phyloP scores from a whole-genome alignment of 495 filamentous ascomycete genomes.

The Daldinia grandis region DNA sequence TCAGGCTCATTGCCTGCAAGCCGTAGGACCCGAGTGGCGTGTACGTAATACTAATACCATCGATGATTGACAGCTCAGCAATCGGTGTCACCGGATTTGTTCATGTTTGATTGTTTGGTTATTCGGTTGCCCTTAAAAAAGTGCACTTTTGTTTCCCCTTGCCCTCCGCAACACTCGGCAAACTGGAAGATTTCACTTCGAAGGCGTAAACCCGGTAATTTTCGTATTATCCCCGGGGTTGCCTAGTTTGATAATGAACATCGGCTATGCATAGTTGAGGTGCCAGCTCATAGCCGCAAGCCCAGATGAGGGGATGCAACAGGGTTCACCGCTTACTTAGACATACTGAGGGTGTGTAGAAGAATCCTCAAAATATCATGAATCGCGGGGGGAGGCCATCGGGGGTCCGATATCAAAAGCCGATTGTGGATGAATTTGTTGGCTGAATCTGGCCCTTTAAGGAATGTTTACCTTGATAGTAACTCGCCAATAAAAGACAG shows the following conservation, averaged over 20 bases:
- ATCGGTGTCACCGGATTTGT: slow-evolving; percentile 29
- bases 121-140: slow-evolving; percentile 12
- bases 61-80: slow-evolving; percentile 36
- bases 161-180: background rate
- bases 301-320: background rate
- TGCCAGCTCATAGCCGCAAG: slow-evolving; percentile 8
- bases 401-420: slow-evolving; percentile 5
- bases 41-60: slow-evolving; percentile 27
- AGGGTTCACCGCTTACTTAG: slow-evolving; percentile 26
- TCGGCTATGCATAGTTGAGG: slow-evolving; percentile 13
- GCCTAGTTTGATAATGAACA: slow-evolving; percentile 3
- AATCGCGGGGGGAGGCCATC: slow-evolving; percentile 18
- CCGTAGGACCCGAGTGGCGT: slow-evolving; percentile 27
- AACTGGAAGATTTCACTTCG: background rate
- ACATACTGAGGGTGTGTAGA: slow-evolving; percentile 25
- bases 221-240: slow-evolving; percentile 20
- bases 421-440: background rate
- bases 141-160: slow-evolving; percentile 23
- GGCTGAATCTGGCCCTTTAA: slow-evolving; percentile 1
- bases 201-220: slow-evolving; percentile 11
- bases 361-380: slow-evolving; percentile 11
- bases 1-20: slow-evolving; percentile 1
- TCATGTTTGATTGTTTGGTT: background rate
- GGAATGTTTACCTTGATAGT: slow-evolving; percentile 31
- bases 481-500: slow-evolving; percentile 15